These are phyloP conservation scores for Yamadazyma dushanensis DNA, from an alignment of 1,139 yeast species.

Conservation along the genomic window DNA sequence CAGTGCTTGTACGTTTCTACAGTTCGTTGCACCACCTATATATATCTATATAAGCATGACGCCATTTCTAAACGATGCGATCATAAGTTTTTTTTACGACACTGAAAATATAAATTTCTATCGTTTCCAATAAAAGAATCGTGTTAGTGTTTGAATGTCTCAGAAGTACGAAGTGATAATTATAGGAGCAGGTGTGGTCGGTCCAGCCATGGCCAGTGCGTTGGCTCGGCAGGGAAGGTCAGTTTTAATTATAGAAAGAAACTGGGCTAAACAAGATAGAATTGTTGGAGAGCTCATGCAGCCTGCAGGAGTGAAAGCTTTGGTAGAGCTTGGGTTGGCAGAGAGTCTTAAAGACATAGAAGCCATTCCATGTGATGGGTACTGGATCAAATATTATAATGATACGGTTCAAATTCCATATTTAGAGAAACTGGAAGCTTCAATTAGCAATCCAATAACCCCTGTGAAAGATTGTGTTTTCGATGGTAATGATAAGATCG, in stretches of 20 bases:
- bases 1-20: too few relatives aligned
- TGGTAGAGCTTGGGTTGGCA: constrained; percentile 77
- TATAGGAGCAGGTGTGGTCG: constrained; percentile 95
- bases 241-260: constrained; percentile 78
- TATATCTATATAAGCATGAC: constrained; percentile 10
- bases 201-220: constrained; percentile 90
- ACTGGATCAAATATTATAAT: constrained; percentile 69
- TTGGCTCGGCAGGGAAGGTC: constrained; percentile 87
- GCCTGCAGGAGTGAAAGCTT: constrained; percentile 88
- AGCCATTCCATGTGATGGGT: constrained; percentile 78
- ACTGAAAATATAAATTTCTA: not conserved
- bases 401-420: constrained; percentile 63
- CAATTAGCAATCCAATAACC: constrained; percentile 39
- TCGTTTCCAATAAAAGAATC: not conserved
- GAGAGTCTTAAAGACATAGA: constrained; percentile 78
- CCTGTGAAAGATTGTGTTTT: constrained; percentile 57
- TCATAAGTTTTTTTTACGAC: constrained; percentile 9
- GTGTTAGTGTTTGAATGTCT: not conserved
- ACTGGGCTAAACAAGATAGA: constrained; percentile 89
- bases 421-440: constrained; percentile 58
- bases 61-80: constrained; percentile 9
- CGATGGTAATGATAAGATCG: constrained; percentile 56
- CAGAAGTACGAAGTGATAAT: constrained; percentile 58
- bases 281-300: constrained; percentile 97
- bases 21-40: too few relatives aligned